Conservation (phyloP, 306 rosid species). For the Casuarina glauca region DNA sequence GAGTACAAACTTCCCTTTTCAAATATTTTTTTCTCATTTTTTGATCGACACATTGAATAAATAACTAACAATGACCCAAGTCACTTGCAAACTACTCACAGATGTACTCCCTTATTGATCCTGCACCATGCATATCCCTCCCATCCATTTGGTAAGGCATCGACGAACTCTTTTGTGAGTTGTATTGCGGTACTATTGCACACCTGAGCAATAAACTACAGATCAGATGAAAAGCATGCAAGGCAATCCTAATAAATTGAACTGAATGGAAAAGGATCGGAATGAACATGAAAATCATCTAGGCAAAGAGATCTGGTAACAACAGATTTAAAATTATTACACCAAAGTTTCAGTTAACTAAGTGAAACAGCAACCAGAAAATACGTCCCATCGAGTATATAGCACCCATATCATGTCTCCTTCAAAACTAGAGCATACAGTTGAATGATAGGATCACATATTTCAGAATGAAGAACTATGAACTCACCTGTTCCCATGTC, state of each 20-base stretch:
- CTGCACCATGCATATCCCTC: constrained; percentile 97
- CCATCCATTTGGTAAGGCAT: constrained; percentile 97
- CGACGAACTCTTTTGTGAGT: constrained; percentile 86
- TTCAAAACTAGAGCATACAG: not conserved
- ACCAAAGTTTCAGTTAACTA: not conserved
- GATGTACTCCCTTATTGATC: constrained; percentile 85
- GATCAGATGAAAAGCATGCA: constrained; percentile 46
- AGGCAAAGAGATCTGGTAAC: not conserved
- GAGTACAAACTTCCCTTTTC: not conserved
- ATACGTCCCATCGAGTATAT: constrained; percentile 17
- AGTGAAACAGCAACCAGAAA: constrained; percentile 12
- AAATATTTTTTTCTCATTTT: not conserved
- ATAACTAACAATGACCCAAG: constrained; percentile 10
- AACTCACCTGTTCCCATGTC: constrained; percentile 92
- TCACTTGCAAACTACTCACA: constrained; percentile 55
- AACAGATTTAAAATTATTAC: not conserved
- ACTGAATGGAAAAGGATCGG: not conserved
- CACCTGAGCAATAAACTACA: constrained; percentile 72
- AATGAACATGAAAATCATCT: constrained; percentile 16
- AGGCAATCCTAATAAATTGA: constrained; percentile 17
- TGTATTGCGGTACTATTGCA: constrained; percentile 85
- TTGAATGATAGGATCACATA: constrained; percentile 5
- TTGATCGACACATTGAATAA: not conserved
- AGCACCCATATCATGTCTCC: not conserved
- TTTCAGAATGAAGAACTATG: constrained; percentile 9